Conservation (phyloP, 257 asterid genomes). For the Nicotiana tomentosiformis region DNA sequence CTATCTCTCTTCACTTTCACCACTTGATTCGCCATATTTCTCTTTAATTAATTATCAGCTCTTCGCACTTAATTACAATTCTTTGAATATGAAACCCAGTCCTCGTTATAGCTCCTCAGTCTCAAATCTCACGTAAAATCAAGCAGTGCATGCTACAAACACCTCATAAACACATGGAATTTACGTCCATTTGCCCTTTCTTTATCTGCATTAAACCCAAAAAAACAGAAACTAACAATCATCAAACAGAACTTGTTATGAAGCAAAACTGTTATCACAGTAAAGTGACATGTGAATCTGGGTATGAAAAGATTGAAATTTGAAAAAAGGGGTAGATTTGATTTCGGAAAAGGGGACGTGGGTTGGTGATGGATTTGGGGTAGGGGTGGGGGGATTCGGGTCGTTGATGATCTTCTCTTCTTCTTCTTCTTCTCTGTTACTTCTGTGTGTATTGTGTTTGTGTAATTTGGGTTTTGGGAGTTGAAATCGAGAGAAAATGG, state of each 20-base stretch:
- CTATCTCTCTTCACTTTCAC: conserved; percentile 65
- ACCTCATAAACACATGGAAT: not conserved
- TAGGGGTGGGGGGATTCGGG: not conserved
- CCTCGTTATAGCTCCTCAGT: not conserved
- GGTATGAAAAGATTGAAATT: not conserved
- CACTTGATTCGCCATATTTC: conserved; percentile 70
- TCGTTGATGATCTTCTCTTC: not conserved
- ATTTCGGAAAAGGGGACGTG: conserved; percentile 5
- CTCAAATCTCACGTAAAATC: conserved; percentile 6
- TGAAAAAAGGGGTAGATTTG: not conserved
- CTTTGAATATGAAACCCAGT: not conserved
- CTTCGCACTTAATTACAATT: not conserved
- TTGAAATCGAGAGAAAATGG: conserved; percentile 13
- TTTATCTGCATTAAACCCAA: conserved; percentile 11
- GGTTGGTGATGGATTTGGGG: conserved; percentile 3
- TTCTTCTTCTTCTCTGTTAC: not conserved
- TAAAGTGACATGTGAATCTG: not conserved
- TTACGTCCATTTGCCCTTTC: conserved; percentile 11
- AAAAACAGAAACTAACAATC: not conserved
- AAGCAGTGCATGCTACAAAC: conserved; percentile 16
- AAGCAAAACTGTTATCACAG: not conserved
- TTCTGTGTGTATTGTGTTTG: not conserved
- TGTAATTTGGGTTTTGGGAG: conserved; percentile 3
- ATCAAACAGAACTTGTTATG: not conserved
- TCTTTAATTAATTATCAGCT: not conserved